Conservation (phyloP, 1,284 basidiomycete species). For the Cryptococcus floricola region DNA sequence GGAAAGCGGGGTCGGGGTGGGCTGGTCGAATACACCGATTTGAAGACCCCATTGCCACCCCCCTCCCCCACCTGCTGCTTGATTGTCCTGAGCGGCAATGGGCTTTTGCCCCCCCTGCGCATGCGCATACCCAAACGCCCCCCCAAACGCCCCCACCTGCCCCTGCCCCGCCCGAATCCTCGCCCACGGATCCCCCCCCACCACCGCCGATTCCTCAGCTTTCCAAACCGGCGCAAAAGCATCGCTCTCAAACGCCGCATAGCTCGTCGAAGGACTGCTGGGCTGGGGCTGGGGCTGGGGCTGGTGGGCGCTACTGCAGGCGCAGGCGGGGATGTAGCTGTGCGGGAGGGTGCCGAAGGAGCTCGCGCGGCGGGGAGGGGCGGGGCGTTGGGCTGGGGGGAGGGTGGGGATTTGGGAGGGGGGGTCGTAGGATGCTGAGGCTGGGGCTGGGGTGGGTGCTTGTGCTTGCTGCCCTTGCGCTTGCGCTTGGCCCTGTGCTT, state of each 20-base stretch:
- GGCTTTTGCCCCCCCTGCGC: neutral
- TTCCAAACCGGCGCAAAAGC: conserved; percentile 16
- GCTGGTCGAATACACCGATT: neutral
- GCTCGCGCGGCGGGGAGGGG: conserved; percentile 6
- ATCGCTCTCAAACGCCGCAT: conserved; percentile 11
- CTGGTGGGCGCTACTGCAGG: neutral
- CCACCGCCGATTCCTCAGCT: conserved; percentile 1
- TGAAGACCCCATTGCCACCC: neutral
- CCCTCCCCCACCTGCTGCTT: neutral
- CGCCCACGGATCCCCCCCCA: conserved; percentile 12
- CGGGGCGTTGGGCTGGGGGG: conserved; percentile 11
- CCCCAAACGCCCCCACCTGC: conserved; percentile 6
- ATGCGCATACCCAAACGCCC: conserved; percentile 4
- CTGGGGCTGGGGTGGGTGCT: too few species aligned
- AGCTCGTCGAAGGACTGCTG: conserved; percentile 2
- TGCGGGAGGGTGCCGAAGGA: conserved; percentile 10
- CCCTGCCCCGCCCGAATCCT: conserved; percentile 1
- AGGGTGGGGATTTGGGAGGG: neutral
- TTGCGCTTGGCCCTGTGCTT: too few species aligned
- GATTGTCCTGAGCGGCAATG: too few species aligned
- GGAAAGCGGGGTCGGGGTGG: neutral
- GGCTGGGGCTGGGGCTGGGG: too few species aligned
- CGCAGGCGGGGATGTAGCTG: neutral
- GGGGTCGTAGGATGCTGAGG: conserved; percentile 1
- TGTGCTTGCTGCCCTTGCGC: too few species aligned